Percentiles rank a stretch among this genome's conserved stretches.
phyloP scores from a whole-genome alignment of 2,329 filamentous ascomycete species.

The Emergomyces africanus region DNA sequence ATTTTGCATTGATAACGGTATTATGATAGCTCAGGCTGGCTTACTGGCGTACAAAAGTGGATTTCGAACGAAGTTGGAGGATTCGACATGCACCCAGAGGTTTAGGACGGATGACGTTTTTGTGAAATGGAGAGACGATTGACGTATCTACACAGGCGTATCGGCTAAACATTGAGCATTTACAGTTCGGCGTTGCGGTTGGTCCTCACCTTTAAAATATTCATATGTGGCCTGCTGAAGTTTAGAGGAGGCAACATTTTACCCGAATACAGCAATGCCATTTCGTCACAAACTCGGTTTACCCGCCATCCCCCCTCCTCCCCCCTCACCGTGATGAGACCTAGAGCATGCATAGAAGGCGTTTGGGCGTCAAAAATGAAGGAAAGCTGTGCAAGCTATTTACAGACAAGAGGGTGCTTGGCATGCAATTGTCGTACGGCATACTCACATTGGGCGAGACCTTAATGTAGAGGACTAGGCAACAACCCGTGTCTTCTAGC shows the following conservation, averaged over 20 bases:
- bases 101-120: slow-evolving; percentile 74
- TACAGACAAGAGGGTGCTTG: background rate
- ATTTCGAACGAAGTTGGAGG: slow-evolving; percentile 60
- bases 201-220: background rate
- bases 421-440: background rate
- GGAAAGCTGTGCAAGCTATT: background rate
- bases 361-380: background rate
- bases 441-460: background rate
- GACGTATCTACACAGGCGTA: background rate
- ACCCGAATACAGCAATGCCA: background rate
- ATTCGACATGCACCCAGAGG: slow-evolving; percentile 73
- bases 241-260: background rate
- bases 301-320: background rate
- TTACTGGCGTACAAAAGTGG: slow-evolving; percentile 74
- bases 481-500: background rate
- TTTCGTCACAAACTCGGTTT: background rate
- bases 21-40: slow-evolving; percentile 98
- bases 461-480: too few species aligned
- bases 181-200: background rate
- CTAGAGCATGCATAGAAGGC: background rate
- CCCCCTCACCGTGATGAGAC: background rate
- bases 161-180: background rate
- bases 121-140: slow-evolving; percentile 58
- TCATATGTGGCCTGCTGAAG: background rate
- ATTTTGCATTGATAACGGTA: slow-evolving; percentile 98